Evolutionary conservation across 371 early-diverging fungal species (phyloP), one percentile per base, ranked within the genome.

Genomic region (Amoeboradix gromovi): DNA sequence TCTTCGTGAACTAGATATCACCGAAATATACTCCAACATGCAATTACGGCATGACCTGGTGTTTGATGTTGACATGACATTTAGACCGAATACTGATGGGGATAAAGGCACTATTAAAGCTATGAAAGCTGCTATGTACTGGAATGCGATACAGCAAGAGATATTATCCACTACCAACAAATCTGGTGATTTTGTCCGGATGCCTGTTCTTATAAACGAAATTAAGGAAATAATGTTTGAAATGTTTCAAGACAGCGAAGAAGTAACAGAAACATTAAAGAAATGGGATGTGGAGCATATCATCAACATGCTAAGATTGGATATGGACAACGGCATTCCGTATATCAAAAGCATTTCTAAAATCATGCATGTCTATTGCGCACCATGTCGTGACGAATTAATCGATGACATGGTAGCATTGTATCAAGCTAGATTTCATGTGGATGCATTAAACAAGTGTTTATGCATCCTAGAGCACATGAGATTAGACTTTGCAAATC

Each of bases 1-100:
- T 0, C 71, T 84, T 30, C 76, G 83, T 22, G 84, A 85, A 70
- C 72, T 84, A 65, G 82, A 84, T 30, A 71, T 85, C 69, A 74
- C 80, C 22, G 84, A 84, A 73, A 83, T 87, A 27, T 77, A 83
- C 69, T 75, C 78, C 29, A 85, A 83, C 71, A 76, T 83, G 17
- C 88, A 87, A 68, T 78, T 87, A 2, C 80, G 88, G 5, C 88
- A 87, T 73, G 88, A 87, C 71, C 73, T 87, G 29, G 73, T 82
- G 30, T 86, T 87, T 72, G 87, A 87, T 70, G 83, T 84, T 0
- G 78, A 85, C 67, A 77, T 87, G 28, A 80, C 84, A 65, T 87
- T 87, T 77, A 78, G 85, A 27, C 87, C 87, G 28, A 86, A 86
- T 73, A 72, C 79, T 30, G 85, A 85, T 68, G 84, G 84, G 30